phyloP scores from a whole-genome alignment of 148 eudicot genomes.

The Rhododendron vialii region DNA sequence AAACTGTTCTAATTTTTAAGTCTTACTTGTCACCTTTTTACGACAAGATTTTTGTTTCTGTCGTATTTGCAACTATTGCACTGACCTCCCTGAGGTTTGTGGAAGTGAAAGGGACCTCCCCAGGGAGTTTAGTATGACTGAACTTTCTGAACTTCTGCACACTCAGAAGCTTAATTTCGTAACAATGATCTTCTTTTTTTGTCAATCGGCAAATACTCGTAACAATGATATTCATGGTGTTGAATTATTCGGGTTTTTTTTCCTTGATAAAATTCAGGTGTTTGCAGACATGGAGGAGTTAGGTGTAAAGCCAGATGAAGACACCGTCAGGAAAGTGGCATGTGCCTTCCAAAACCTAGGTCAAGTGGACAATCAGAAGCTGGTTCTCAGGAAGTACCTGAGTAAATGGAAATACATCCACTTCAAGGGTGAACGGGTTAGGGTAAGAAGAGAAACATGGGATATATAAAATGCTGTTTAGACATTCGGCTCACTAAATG shows the following conservation, averaged over 20 bases:
- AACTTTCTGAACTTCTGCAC: background rate
- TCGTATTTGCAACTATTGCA: background rate
- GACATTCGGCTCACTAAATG: background rate
- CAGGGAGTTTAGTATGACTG: background rate
- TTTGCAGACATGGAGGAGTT: conserved; percentile 97
- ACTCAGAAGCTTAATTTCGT: background rate
- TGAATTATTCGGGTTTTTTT: background rate
- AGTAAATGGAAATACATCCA: conserved; percentile 79
- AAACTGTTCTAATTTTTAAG: background rate
- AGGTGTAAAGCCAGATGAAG: conserved; percentile 86
- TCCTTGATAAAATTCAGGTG: conserved; percentile 38
- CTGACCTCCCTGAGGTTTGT: background rate
- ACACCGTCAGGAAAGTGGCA: conserved; percentile 70
- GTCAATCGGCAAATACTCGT: too few species aligned
- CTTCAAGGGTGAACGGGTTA: conserved; percentile 69
- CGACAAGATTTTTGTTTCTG: background rate
- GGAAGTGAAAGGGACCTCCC: background rate
- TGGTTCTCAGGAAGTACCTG: conserved; percentile 47
- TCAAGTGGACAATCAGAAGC: conserved; percentile 53
- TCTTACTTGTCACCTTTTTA: background rate
- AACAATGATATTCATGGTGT: background rate
- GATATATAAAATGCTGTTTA: conserved; percentile 8
- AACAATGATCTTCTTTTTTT: background rate
- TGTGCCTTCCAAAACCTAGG: conserved; percentile 58
- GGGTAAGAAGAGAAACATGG: conserved; percentile 34